These are phyloP conservation scores for Jamesozyma piceae DNA, from an alignment of 805 yeast genomes.

Conservation along the genomic window DNA sequence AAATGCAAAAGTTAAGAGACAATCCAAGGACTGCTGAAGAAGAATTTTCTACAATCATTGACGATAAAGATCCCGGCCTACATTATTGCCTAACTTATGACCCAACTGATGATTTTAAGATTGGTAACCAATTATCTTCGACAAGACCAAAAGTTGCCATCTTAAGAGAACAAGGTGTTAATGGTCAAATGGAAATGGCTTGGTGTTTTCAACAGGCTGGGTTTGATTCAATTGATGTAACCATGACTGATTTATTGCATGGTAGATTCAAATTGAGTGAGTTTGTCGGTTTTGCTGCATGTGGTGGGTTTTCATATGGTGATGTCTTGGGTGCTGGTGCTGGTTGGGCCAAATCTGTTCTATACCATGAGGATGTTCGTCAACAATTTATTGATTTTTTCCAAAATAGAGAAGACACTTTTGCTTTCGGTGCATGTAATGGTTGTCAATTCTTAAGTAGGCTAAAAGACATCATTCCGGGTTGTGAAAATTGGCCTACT, in stretches of 20 bases:
- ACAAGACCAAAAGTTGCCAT: constrained; percentile 83
- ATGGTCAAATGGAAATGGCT: constrained; percentile 97
- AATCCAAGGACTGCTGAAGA: constrained; percentile 85
- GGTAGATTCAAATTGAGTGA: constrained; percentile 65
- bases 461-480: constrained; percentile 75
- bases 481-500: constrained; percentile 85
- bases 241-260: constrained; percentile 82
- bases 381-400: constrained; percentile 71
- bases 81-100: constrained; percentile 68
- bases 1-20: constrained; percentile 85
- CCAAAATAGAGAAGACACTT: constrained; percentile 80
- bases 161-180: constrained; percentile 96
- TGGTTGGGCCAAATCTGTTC: constrained; percentile 97
- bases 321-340: constrained; percentile 98
- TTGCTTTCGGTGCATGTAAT: constrained; percentile 96
- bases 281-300: constrained; percentile 91
- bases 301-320: constrained; percentile 98
- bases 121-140: constrained; percentile 20
- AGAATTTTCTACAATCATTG: constrained; percentile 66
- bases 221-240: constrained; percentile 87
- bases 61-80: constrained; percentile 85
- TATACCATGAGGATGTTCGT: constrained; percentile 72
- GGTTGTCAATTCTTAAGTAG: constrained; percentile 95
- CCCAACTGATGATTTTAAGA: constrained; percentile 41
- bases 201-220: constrained; percentile 95